Percentiles rank a stretch among this genome's conserved stretches.
Evolutionary conservation across 2,329 filamentous ascomycete genomes (phyloP).

Genomic region (Fonsecaea multimorphosa): DNA sequence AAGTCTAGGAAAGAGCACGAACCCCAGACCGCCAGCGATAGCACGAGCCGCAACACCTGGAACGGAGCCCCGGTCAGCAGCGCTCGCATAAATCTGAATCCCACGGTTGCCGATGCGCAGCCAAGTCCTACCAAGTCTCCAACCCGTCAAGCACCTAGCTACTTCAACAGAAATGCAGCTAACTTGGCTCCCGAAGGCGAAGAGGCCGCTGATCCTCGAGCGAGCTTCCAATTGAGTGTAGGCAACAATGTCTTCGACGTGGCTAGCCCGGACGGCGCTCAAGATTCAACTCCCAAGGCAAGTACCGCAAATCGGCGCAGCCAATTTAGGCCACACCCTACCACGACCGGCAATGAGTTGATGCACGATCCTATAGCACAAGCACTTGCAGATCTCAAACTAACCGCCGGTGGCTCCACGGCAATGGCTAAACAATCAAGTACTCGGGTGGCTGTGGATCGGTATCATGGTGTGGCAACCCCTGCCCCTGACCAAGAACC

Average conservation of each 20-base stretch:
- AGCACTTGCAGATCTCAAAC: constrained; percentile 88
- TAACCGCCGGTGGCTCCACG: constrained; percentile 28
- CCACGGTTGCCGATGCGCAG: constrained; percentile 46
- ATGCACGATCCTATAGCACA: constrained; percentile 80
- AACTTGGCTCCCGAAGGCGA: constrained; percentile 62
- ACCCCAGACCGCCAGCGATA: constrained; percentile 44
- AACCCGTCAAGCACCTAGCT: constrained; percentile 41
- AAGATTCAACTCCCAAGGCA: constrained; percentile 52
- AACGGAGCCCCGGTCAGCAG: constrained; percentile 44
- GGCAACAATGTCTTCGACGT: constrained; percentile 97
- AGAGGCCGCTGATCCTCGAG: constrained; percentile 87
- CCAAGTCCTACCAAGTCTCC: constrained; percentile 53
- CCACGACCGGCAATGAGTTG: constrained; percentile 60
- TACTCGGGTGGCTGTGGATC: constrained; percentile 88
- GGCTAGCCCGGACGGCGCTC: constrained; percentile 73
- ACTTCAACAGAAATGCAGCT: constrained; percentile 48
- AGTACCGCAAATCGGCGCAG: constrained; percentile 45
- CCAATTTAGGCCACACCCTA: constrained; percentile 30
- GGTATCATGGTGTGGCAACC: constrained; percentile 90
- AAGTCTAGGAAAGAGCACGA: constrained; percentile 84
- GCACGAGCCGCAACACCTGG: constrained; percentile 61
- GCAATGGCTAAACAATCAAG: constrained; percentile 76
- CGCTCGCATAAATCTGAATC: constrained; percentile 37
- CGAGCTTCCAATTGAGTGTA: constrained; percentile 90
- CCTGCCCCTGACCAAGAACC: constrained; percentile 63